These are phyloP conservation scores for Gastrolobium bilobum DNA, from an alignment of 306 rosid species.

Conservation along the genomic window DNA sequence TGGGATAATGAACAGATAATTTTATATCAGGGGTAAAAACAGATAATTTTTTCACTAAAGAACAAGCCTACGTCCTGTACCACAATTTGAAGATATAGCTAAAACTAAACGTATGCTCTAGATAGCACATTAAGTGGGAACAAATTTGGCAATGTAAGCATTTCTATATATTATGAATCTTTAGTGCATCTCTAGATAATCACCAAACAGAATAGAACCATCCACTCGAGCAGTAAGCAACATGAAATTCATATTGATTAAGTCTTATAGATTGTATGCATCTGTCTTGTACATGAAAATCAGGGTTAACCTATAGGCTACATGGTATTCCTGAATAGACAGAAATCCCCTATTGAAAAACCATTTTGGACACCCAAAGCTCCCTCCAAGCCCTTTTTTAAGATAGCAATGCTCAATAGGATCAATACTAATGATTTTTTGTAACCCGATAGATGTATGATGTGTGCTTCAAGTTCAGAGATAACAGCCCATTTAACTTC, in stretches of 20 bases:
- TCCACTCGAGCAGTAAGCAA: background rate
- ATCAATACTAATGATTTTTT: background rate
- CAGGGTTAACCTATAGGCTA: background rate
- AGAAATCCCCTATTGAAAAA: background rate
- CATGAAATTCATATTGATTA: background rate
- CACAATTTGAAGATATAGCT: background rate
- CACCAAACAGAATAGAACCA: background rate
- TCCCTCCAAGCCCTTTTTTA: background rate
- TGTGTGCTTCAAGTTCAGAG: conserved; percentile 16
- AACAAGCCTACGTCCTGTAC: background rate
- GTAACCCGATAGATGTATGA: background rate
- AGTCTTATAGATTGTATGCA: background rate
- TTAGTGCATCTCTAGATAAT: background rate
- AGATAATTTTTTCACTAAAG: background rate
- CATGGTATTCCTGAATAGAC: conserved; percentile 1
- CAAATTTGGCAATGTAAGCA: background rate
- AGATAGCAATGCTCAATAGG: background rate
- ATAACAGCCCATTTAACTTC: background rate
- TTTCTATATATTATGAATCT: background rate
- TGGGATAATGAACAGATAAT: background rate
- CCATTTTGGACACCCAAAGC: background rate
- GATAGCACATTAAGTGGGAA: background rate
- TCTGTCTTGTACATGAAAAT: background rate
- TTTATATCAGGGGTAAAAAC: background rate
- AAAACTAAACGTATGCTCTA: background rate